Conservation (phyloP, 2,329 filamentous ascomycete genomes). For the Aureobasidium musti region DNA sequence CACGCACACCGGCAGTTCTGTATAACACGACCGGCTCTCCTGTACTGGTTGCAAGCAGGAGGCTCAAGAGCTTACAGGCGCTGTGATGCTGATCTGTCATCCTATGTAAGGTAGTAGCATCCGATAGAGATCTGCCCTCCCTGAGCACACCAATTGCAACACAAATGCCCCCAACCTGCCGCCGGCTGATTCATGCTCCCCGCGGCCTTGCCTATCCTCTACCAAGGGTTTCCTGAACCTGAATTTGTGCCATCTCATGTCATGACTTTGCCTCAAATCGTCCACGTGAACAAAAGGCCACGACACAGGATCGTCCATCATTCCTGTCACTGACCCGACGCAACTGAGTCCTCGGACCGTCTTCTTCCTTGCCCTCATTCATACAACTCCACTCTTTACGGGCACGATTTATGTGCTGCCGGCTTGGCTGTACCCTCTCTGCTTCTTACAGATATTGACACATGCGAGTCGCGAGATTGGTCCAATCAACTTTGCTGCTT, state of each 20-base stretch:
- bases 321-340: not conserved
- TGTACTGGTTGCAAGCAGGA: not conserved
- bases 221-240: not conserved
- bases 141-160: conserved; percentile 7
- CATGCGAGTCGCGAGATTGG: conserved; percentile 7
- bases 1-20: not conserved
- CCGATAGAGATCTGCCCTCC: conserved; percentile 21
- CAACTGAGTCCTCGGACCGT: conserved; percentile 15
- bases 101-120: not conserved
- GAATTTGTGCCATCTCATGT: conserved; percentile 4
- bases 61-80: not conserved
- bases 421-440: conserved; percentile 23
- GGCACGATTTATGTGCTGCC: not conserved
- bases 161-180: conserved; percentile 10
- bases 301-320: not conserved
- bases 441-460: conserved; percentile 25
- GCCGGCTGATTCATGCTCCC: conserved; percentile 20
- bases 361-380: conserved; percentile 19
- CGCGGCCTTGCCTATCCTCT: conserved; percentile 16
- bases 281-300: conserved; percentile 19
- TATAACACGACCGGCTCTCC: not conserved
- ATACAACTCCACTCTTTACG: conserved; percentile 21
- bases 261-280: conserved; percentile 11
- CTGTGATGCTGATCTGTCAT: conserved; percentile 11
- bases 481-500: conserved; percentile 14